Conservation (phyloP, 1,139 yeast genomes). For the Saccharomyces hybrid region DNA sequence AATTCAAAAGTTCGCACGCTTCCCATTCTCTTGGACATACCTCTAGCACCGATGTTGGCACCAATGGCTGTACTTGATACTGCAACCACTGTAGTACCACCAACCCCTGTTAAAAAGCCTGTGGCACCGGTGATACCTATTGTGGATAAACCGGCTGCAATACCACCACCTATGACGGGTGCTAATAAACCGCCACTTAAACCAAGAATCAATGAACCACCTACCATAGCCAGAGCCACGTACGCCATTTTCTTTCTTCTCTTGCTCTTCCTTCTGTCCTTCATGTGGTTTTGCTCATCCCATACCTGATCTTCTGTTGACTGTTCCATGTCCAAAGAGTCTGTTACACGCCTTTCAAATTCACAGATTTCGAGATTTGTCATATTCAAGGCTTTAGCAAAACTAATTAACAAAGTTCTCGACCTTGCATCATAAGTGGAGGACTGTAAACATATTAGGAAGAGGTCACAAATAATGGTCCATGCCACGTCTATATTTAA, state of each 20-base stretch:
- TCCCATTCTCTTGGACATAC: constrained; percentile 83
- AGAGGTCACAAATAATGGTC: constrained; percentile 89
- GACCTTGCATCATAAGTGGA: constrained; percentile 89
- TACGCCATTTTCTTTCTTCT: constrained; percentile 67
- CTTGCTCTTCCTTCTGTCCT: constrained; percentile 58
- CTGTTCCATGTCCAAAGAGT: constrained; percentile 81
- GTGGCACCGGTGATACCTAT: constrained; percentile 90
- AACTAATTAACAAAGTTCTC: constrained; percentile 59
- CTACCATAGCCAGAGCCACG: constrained; percentile 93
- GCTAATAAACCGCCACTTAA: constrained; percentile 92
- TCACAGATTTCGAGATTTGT: constrained; percentile 63
- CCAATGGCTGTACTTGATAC: constrained; percentile 90
- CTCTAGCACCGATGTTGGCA: constrained; percentile 76
- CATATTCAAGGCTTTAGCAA: constrained; percentile 57
- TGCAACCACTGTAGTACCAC: constrained; percentile 92
- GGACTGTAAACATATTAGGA: constrained; percentile 70
- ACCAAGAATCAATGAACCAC: constrained; percentile 92
- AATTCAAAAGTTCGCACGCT: constrained; percentile 92
- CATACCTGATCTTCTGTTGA: constrained; percentile 63
- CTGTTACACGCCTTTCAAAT: constrained; percentile 86
- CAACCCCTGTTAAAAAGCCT: constrained; percentile 91
- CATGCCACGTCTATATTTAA: constrained; percentile 76
- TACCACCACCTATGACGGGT: constrained; percentile 96
- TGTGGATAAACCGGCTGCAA: constrained; percentile 95
- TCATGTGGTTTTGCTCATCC: constrained; percentile 66